These are phyloP conservation scores for Russula compacta DNA, from an alignment of 768 basidiomycete species.

Conservation along the genomic window DNA sequence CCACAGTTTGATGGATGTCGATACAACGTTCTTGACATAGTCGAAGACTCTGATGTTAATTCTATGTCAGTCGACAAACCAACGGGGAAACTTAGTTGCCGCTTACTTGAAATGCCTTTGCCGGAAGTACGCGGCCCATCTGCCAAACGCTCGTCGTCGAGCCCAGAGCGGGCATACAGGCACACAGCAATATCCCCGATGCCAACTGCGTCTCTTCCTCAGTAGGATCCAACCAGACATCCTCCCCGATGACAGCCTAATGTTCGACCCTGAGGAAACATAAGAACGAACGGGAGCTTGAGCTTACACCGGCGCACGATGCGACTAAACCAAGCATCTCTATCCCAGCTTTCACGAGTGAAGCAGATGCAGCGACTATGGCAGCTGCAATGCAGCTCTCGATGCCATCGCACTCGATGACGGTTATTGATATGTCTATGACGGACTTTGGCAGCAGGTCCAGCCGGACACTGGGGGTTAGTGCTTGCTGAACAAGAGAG, in stretches of 20 bases:
- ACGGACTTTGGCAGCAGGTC: slow-evolving; percentile 91
- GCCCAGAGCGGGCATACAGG: slow-evolving; percentile 82
- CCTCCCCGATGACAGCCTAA: slow-evolving; percentile 47
- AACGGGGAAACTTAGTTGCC: neutral
- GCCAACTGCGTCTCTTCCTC: slow-evolving; percentile 52
- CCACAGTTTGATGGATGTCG: slow-evolving; percentile 68
- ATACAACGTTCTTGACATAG: slow-evolving; percentile 59
- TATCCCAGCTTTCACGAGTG: slow-evolving; percentile 88
- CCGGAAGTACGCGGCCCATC: slow-evolving; percentile 53
- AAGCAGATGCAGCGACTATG: slow-evolving; percentile 78
- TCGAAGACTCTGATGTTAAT: slow-evolving; percentile 48
- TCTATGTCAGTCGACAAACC: neutral
- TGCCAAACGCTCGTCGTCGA: slow-evolving; percentile 84
- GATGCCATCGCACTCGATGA: slow-evolving; percentile 90
- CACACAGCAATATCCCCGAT: slow-evolving; percentile 61
- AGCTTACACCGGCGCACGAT: slow-evolving; percentile 68
- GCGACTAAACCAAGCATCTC: slow-evolving; percentile 84
- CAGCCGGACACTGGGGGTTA: slow-evolving; percentile 75
- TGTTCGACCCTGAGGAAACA: slow-evolving; percentile 9
- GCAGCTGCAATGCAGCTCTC: slow-evolving; percentile 84
- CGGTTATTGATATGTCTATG: slow-evolving; percentile 82
- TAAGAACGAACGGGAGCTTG: neutral
- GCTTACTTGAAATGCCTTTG: slow-evolving; percentile 49
- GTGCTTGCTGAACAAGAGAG: slow-evolving; percentile 74
- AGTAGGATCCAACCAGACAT: slow-evolving; percentile 76